Evolutionary conservation across 768 basidiomycete species (phyloP).

Genomic region (Boletus eberwhitei): DNA sequence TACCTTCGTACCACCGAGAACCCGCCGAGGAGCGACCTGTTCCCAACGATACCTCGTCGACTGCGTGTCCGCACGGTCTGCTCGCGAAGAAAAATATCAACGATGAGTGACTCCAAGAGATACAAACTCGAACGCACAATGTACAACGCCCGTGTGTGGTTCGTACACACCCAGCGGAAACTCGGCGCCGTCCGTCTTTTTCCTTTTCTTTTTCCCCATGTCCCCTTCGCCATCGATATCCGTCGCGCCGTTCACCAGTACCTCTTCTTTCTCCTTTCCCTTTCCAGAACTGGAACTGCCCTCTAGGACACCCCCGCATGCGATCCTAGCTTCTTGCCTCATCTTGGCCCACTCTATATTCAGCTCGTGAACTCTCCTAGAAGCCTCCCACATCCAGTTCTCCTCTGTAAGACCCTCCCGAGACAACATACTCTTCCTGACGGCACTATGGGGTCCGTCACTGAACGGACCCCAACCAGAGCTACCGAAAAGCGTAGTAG

Average conservation of each 20-base stretch:
- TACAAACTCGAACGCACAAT: conserved; percentile 50
- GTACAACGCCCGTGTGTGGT: conserved; percentile 70
- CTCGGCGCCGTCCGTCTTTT: conserved; percentile 25
- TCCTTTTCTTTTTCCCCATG: conserved; percentile 21
- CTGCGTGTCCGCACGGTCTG: conserved; percentile 79
- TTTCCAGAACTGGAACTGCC: conserved; percentile 29
- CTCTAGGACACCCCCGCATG: conserved; percentile 47
- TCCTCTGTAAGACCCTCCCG: conserved; percentile 82
- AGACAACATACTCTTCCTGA: conserved; percentile 73
- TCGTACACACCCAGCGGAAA: conserved; percentile 75
- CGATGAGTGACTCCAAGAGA: not conserved
- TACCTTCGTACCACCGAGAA: conserved; percentile 69
- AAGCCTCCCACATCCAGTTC: conserved; percentile 90
- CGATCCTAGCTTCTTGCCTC: conserved; percentile 51
- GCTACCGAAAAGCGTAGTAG: conserved; percentile 88
- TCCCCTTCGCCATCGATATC: conserved; percentile 29
- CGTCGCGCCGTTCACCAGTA: conserved; percentile 23
- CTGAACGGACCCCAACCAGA: conserved; percentile 85
- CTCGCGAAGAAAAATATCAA: conserved; percentile 1
- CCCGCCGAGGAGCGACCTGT: conserved; percentile 44
- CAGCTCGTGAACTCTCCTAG: conserved; percentile 59
- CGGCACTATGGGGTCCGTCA: conserved; percentile 81
- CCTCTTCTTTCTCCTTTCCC: conserved; percentile 32
- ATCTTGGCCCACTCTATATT: conserved; percentile 62
- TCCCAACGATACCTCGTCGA: conserved; percentile 66